Evolutionary conservation across 1,139 yeast species (phyloP), one percentile per base, ranked within the genome.

Genomic region (Citeromyces hawaiiensis): DNA sequence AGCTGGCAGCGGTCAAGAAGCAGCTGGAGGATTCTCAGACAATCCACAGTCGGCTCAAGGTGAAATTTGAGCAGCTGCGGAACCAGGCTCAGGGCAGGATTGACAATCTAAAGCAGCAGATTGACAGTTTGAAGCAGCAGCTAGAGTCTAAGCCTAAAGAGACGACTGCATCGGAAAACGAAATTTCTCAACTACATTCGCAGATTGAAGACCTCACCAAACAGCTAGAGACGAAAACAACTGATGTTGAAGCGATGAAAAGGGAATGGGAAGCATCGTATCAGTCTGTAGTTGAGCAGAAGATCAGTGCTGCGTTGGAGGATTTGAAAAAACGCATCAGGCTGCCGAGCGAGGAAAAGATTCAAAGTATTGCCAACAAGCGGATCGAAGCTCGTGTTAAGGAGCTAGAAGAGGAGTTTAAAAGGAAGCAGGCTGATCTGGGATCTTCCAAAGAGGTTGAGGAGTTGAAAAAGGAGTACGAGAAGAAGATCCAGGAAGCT

Each of bases 1-100:
- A 64, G 40, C 56, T 57, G 17, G 56, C 54, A 14, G 47, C 63
- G 33, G 43, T 63, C 43, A 68, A 60, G 43, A 48, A 54, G 39
- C 63, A 63, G 41, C 48, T 57, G 34, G 45, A 43, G 33, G 51
- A 48, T 38, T 43, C 49, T 33, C 52, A 47, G 43, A 54, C 43
- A 37, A 46, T 29, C 3, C 34, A 27, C 49, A 39, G 39, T 50
- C 41, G 38, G 51, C 49, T 40, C 33, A 41, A 45, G 29, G 46
- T 43, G 21, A 41, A 40, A 42, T 45, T 49, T 42, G 50, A 49
- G 37, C 55, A 48, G 33, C 44, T 57, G 36, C 53, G 48, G 34
- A 45, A 45, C 43, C 47, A 52, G 47, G 48, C 52, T 42, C 46
- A 54, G 45, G 35, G 48, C 33, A 50, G 55, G 44, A 43, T 53